These are phyloP conservation scores for Hirschioporus abietinus DNA, from an alignment of 768 basidiomycete genomes.

Conservation along the genomic window DNA sequence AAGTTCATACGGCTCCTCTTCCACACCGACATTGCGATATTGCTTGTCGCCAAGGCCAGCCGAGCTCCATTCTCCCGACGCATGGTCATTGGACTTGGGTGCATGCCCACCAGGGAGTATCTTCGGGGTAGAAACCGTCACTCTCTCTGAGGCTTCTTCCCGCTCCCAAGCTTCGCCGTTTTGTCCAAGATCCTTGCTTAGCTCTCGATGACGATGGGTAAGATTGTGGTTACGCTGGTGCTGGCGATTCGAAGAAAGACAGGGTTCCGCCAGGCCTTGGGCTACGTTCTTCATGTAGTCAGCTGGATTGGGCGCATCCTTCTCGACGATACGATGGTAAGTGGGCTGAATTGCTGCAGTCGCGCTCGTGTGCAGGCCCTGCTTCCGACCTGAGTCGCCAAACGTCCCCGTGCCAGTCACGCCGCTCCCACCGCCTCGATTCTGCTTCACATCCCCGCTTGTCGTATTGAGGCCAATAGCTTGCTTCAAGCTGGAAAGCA, in stretches of 20 bases:
- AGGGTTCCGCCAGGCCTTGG: neutral
- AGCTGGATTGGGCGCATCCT: neutral
- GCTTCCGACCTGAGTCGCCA: conserved; percentile 8
- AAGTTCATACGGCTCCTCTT: conserved; percentile 2
- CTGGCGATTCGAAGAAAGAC: neutral
- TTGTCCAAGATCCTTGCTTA: neutral
- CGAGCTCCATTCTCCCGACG: neutral
- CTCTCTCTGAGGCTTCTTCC: neutral
- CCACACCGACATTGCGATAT: neutral
- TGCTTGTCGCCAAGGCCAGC: neutral
- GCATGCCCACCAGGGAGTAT: neutral
- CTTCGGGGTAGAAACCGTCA: neutral
- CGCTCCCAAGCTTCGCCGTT: neutral
- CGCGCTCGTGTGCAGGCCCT: neutral
- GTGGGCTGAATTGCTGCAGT: too few relatives aligned
- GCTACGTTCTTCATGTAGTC: neutral
- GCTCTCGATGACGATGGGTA: neutral
- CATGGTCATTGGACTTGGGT: neutral
- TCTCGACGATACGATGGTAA: neutral
- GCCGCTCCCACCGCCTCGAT: conserved; percentile 24
- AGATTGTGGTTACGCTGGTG: neutral
- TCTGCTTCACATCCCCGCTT: conserved; percentile 28
- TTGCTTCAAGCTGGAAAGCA: conserved; percentile 24
- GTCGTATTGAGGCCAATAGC: conserved; percentile 21
- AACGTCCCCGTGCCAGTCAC: conserved; percentile 26